phyloP scores from a whole-genome alignment of 2,329 filamentous ascomycete species.

The Diaporthe destruens region DNA sequence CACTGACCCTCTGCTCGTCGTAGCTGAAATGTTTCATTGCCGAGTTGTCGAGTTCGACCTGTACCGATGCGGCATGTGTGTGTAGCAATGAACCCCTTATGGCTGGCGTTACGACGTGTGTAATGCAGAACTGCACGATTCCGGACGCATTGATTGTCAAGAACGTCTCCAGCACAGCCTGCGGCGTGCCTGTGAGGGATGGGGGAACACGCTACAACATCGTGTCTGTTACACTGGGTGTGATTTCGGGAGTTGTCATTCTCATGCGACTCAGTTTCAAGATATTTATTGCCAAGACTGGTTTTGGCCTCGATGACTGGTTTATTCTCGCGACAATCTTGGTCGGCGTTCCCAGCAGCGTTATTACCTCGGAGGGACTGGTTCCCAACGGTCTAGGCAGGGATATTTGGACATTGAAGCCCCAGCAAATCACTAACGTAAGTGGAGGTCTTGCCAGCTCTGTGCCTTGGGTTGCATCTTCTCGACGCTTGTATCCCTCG shows the following conservation, averaged over 20 bases:
- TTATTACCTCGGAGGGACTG: conserved; percentile 50
- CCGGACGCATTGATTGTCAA: conserved; percentile 29
- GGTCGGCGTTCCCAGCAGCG: conserved; percentile 47
- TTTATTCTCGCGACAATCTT: conserved; percentile 48
- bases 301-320: conserved; percentile 54
- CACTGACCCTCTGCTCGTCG: conserved; percentile 7
- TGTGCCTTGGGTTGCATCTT: neutral
- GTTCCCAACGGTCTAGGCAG: conserved; percentile 53
- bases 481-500: neutral
- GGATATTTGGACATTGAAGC: conserved; percentile 44
- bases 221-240: conserved; percentile 45
- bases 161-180: conserved; percentile 41
- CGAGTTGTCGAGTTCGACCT: conserved; percentile 22
- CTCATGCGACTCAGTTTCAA: conserved; percentile 53
- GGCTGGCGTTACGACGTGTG: conserved; percentile 32
- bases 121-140: conserved; percentile 31
- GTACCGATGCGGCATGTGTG: conserved; percentile 31
- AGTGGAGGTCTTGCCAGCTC: neutral
- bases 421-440: conserved; percentile 42
- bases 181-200: conserved; percentile 36
- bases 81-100: conserved; percentile 33
- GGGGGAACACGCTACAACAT: conserved; percentile 29
- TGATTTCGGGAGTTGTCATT: conserved; percentile 53
- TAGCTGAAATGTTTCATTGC: conserved; percentile 37
- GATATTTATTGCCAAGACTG: conserved; percentile 49